Percentiles rank a stretch among this genome's conserved stretches.
phyloP scores from a whole-genome alignment of 2,329 filamentous ascomycete species.

The Neonectria punicea region DNA sequence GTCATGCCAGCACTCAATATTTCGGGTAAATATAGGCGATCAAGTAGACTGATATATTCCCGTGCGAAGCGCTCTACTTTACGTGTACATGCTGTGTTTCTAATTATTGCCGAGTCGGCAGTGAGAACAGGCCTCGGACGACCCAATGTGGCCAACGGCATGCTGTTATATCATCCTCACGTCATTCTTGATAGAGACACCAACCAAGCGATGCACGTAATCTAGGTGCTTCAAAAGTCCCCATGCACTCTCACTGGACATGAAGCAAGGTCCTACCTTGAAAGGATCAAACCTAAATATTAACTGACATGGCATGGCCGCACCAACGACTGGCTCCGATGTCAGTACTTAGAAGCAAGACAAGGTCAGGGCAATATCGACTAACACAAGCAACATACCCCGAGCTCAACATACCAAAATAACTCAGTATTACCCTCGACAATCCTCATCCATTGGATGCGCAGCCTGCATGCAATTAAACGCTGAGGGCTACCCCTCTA shows the following conservation, averaged over 20 bases:
- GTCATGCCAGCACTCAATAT: too few relatives aligned
- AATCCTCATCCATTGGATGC: fast-evolving
- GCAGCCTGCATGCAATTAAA: not conserved
- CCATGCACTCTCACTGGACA: not conserved
- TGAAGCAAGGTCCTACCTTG: not conserved
- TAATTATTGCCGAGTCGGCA: too few relatives aligned
- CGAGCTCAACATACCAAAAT: not conserved
- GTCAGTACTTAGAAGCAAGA: not conserved
- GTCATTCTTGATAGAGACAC: not conserved
- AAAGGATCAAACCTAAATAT: not conserved
- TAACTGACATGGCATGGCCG: not conserved
- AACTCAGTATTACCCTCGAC: not conserved
- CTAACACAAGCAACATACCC: not conserved
- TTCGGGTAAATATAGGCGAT: not conserved
- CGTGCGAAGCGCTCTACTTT: not conserved
- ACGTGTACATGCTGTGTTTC: not conserved
- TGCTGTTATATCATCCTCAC: not conserved
- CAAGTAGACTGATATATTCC: not conserved
- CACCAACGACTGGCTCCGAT: not conserved
- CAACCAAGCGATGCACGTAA: not conserved
- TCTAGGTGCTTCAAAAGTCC: not conserved
- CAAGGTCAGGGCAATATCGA: not conserved
- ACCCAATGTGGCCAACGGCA: not conserved
- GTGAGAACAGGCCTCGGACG: not conserved
- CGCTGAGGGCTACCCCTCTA: not conserved